Conservation (phyloP, 108 stramenopile genomes). For the Pinguiococcus pyrenoidosus region DNA sequence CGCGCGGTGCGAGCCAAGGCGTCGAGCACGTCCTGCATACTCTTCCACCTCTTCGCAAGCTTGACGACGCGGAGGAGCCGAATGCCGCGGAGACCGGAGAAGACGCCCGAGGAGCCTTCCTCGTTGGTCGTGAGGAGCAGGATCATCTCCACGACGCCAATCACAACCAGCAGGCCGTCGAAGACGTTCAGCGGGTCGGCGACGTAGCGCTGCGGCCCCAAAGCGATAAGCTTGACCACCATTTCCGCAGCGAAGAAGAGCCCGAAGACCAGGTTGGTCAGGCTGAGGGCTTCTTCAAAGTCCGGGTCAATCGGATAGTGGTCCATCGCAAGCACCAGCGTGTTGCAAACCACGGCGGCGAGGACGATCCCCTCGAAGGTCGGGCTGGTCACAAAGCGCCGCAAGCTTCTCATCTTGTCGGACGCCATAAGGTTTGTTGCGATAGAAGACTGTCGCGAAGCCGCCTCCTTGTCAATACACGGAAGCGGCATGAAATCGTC, state of each 20-base stretch:
- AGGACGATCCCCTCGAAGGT: slow-evolving; percentile 43
- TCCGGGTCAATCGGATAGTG: slow-evolving; percentile 29
- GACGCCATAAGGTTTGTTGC: no score
- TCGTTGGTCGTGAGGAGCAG: slow-evolving; percentile 8
- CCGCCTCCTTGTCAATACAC: no score
- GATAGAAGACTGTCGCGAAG: no score
- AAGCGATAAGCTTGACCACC: slow-evolving; percentile 30
- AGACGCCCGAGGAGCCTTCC: slow-evolving; percentile 23
- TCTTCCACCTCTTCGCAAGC: slow-evolving; percentile 48
- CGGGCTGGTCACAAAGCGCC: no score
- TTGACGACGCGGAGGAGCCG: slow-evolving; percentile 59
- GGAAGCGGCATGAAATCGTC: no score
- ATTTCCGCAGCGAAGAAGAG: slow-evolving; percentile 47
- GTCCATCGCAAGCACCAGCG: slow-evolving; percentile 47
- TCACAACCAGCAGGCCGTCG: slow-evolving; percentile 46
- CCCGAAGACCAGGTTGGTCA: slow-evolving; percentile 41
- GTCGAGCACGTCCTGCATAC: slow-evolving; percentile 40
- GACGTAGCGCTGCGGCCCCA: slow-evolving; percentile 32
- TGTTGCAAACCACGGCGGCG: no score
- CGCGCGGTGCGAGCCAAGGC: slow-evolving; percentile 38
- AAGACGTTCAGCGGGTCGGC: slow-evolving; percentile 36
- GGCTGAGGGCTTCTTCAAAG: slow-evolving; percentile 17
- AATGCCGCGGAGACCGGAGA: slow-evolving; percentile 46
- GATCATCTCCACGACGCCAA: slow-evolving; percentile 43
- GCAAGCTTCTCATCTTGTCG: no score